Evolutionary conservation across 345 rosid genomes (phyloP).

Genomic region (sweet orange (Citrus sinensis)): DVS_A1.0 CM039165.1:3868501-3869000

Average conservation of each 20-base stretch:
- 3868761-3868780: slow-evolving; percentile 68
- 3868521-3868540: slow-evolving; percentile 87
- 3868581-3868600: slow-evolving; percentile 37
- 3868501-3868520: slow-evolving; percentile 69
- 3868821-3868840: slow-evolving; percentile 58
- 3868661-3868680: slow-evolving; percentile 85
- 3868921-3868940: slow-evolving; percentile 97
- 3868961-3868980: background rate
- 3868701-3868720: slow-evolving; percentile 66
- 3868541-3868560: slow-evolving; percentile 86
- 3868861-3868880: slow-evolving; percentile 94
- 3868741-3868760: slow-evolving; percentile 57
- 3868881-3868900: slow-evolving; percentile 88
- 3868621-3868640: slow-evolving; percentile 93
- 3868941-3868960: slow-evolving; percentile 92
- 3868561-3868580: slow-evolving; percentile 76
- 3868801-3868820: slow-evolving; percentile 25
- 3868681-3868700: slow-evolving; percentile 80
- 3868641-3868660: slow-evolving; percentile 96
- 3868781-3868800: slow-evolving; percentile 59
- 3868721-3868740: slow-evolving; percentile 57
- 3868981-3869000: too few relatives aligned
- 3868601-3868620: slow-evolving; percentile 80
- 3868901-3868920: slow-evolving; percentile 98
- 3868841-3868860: slow-evolving; percentile 88